These are phyloP conservation scores for Colletotrichum spaethianum DNA, from an alignment of 2,329 filamentous ascomycete genomes.

Conservation along the genomic window DNA sequence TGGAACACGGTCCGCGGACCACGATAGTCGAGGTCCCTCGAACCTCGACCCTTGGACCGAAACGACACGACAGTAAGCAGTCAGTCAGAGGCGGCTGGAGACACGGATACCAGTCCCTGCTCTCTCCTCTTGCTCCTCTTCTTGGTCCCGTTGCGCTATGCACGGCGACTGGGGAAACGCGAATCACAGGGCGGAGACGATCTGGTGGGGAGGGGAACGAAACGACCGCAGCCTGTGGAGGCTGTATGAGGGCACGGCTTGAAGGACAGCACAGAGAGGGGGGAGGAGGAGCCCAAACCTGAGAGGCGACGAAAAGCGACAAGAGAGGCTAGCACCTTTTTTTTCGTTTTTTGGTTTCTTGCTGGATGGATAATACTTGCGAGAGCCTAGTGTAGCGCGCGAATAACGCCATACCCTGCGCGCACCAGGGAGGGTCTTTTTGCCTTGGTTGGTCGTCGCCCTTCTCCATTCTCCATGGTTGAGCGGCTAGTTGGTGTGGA, in stretches of 20 bases:
- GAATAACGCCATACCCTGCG: conserved; percentile 41
- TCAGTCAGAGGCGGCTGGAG: conserved; percentile 35
- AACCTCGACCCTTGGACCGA: conserved; percentile 31
- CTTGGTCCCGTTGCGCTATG: conserved; percentile 34
- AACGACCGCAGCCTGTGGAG: conserved; percentile 38
- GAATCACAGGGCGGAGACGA: conserved; percentile 40
- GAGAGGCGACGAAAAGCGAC: conserved; percentile 20
- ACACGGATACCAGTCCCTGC: conserved; percentile 32
- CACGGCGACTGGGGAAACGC: conserved; percentile 38
- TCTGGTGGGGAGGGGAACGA: conserved; percentile 39
- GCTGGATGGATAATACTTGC: conserved; percentile 27
- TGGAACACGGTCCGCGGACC: conserved; percentile 26
- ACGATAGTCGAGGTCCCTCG: conserved; percentile 27
- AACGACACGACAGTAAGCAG: conserved; percentile 31
- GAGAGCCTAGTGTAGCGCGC: conserved; percentile 39
- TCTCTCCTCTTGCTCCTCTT: conserved; percentile 19
- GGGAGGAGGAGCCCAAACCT: conserved; percentile 8
- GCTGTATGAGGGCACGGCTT: conserved; percentile 24
- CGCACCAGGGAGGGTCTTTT: conserved; percentile 35
- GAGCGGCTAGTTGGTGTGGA: conserved; percentile 40
- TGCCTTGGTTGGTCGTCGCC: conserved; percentile 37
- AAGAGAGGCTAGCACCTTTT: conserved; percentile 31
- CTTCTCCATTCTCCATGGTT: conserved; percentile 39
- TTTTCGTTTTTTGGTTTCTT: conserved; percentile 9
- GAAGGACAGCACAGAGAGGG: conserved; percentile 23